Base-by-base conservation (phyloP, 1,139 yeast genomes). In the Candida glucosophila region DNA sequence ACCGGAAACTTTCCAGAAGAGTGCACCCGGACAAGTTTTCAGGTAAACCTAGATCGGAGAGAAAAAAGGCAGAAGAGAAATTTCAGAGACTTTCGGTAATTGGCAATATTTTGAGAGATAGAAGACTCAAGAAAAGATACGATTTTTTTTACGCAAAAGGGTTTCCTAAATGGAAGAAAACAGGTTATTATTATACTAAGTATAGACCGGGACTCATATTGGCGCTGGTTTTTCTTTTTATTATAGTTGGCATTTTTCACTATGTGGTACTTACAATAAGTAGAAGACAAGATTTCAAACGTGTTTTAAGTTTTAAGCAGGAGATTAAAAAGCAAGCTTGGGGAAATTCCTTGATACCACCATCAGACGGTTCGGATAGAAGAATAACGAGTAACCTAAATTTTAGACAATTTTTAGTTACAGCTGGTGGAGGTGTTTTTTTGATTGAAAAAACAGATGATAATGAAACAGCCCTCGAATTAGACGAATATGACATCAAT, bases 141-240 rank as follows among this genome's bases (percentile, higher is more conserved):
- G 97, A 90, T 49, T 88, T 77, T 51, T 90, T 83, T 53, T 59
- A 81, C 30, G 62, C 69, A 20, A 72, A 77, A 39, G 99, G 98
- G 3, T 90, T 90, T 53, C 99, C 98, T 4, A 66, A 67, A 32
- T 83, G 82, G 73, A 74, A 69, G 31, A 72, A 69, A 0, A 55
- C 69, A 2, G 70, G 64, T 1, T 73, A 69, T 45, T 59, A 55
- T 28, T 71, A 69, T 35, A 52, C 69, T 22, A 61, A 67, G 41
- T 77, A 72, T 49, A 64, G 72, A 28, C 85, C 83, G 6, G 81
- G 78, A 22, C 40, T 82, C 3, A 33, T 60, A 2, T 55, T 73
- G 28, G 73, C 83, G 0, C 34, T 75, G 12, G 36, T 59, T 1
- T 56, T 77, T 20, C 47, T 79, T 26, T 67, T 58, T 29, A 24